Conservation (phyloP, 1,284 basidiomycete species). For the Hymenochaete sp. region DNA sequence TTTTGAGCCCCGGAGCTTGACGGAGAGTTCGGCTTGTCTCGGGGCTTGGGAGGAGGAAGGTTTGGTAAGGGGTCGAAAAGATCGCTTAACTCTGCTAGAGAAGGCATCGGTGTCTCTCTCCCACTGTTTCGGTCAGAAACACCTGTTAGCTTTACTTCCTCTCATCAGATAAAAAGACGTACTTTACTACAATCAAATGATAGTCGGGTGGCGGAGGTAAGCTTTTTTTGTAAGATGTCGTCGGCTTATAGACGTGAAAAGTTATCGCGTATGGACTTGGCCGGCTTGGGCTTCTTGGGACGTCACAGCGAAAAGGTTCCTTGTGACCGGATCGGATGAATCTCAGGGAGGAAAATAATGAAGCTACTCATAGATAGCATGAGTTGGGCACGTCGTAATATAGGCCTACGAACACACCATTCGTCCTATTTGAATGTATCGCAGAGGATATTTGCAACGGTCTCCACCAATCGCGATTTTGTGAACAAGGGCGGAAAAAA, state of each 20-base stretch:
- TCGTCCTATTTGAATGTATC: conserved; percentile 8
- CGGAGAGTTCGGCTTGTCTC: conserved; percentile 31
- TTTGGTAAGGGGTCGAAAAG: conserved; percentile 58
- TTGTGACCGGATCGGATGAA: conserved; percentile 65
- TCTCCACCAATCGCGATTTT: conserved; percentile 46
- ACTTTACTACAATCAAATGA: conserved; percentile 81
- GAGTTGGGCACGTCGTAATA: not conserved
- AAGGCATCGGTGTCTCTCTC: conserved; percentile 63
- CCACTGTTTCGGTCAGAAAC: conserved; percentile 37
- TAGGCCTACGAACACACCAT: not conserved
- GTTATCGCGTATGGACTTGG: conserved; percentile 83
- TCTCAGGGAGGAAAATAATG: conserved; percentile 65
- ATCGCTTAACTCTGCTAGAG: conserved; percentile 55
- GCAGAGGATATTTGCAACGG: not conserved
- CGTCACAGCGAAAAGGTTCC: conserved; percentile 19
- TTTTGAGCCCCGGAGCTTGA: too few species aligned
- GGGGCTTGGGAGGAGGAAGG: conserved; percentile 44
- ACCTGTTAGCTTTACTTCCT: too few species aligned
- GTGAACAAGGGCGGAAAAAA: conserved; percentile 27
- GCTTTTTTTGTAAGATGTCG: conserved; percentile 75
- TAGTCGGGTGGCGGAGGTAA: conserved; percentile 81
- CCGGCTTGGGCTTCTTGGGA: conserved; percentile 30
- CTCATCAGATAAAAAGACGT: conserved; percentile 25
- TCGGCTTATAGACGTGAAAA: conserved; percentile 90
- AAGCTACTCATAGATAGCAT: conserved; percentile 34